Evolutionary conservation across 2,329 filamentous ascomycete species (phyloP).

Genomic region (Penicillium sp.): DNA sequence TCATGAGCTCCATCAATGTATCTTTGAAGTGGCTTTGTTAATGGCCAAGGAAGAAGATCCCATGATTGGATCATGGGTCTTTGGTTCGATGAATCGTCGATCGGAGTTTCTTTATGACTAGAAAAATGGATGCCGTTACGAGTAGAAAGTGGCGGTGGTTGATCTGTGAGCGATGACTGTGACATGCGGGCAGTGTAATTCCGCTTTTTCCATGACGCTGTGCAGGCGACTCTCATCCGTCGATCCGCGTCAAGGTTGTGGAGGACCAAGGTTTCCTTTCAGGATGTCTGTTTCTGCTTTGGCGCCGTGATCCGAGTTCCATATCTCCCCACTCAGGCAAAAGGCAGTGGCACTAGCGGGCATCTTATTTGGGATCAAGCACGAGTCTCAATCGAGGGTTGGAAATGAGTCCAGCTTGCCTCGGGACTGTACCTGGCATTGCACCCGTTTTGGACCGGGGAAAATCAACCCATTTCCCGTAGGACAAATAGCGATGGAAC

Average conservation of each 20-base stretch:
- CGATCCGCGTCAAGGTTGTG: conserved; percentile 1
- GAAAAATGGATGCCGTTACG: not conserved
- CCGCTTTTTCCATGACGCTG: conserved; percentile 2
- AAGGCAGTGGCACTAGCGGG: not conserved
- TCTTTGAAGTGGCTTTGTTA: not conserved
- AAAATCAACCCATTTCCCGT: conserved; percentile 3
- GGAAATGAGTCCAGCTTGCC: conserved; percentile 16
- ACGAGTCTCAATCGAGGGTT: conserved; percentile 3
- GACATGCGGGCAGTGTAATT: not conserved
- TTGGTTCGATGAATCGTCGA: not conserved
- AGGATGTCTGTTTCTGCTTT: not conserved
- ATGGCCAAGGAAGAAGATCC: not conserved
- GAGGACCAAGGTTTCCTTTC: not conserved
- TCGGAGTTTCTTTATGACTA: not conserved
- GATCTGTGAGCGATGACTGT: conserved; percentile 10
- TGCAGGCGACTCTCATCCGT: not conserved
- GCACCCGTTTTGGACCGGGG: conserved; percentile 2
- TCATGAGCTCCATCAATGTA: not conserved
- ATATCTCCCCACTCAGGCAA: not conserved
- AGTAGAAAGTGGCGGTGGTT: not conserved
- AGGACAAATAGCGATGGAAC: conserved; percentile 2
- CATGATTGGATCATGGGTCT: not conserved
- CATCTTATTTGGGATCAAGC: not conserved
- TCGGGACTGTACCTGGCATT: conserved; percentile 22
- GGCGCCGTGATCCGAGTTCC: not conserved